Percentiles rank a stretch among this genome's conserved stretches.
Conservation (phyloP, 768 basidiomycete species). For the Heimioporus sp. region DNA sequence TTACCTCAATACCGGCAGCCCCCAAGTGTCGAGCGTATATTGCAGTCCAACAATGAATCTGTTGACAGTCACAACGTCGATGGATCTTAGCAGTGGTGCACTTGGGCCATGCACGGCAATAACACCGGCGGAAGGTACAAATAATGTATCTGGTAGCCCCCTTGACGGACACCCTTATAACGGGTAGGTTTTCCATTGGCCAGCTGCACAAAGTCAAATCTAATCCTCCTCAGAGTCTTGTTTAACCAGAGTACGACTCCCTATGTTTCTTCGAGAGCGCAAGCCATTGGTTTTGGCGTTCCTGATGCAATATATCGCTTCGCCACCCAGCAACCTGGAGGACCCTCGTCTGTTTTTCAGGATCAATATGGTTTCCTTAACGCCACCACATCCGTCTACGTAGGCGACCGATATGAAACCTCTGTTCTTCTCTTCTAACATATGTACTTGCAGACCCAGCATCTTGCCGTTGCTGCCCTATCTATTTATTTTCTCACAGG, state of each 20-base stretch:
- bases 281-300: slow-evolving; percentile 48
- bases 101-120: slow-evolving; percentile 37
- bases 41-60: slow-evolving; percentile 51
- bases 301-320: slow-evolving; percentile 58
- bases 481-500: slow-evolving; percentile 54
- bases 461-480: slow-evolving; percentile 57
- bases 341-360: slow-evolving; percentile 47
- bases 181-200: slow-evolving; percentile 40
- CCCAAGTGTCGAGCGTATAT: slow-evolving; percentile 51
- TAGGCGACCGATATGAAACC: slow-evolving; percentile 2
- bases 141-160: slow-evolving; percentile 51
- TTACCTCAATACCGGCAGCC: slow-evolving; percentile 38
- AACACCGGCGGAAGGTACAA: slow-evolving; percentile 33
- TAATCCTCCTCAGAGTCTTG: slow-evolving; percentile 35
- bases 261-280: slow-evolving; percentile 52
- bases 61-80: slow-evolving; percentile 42
- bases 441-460: slow-evolving; percentile 47
- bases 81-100: slow-evolving; percentile 42
- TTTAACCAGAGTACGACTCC: slow-evolving; percentile 37
- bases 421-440: neutral
- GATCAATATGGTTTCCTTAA: slow-evolving; percentile 49
- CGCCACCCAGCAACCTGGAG: slow-evolving; percentile 42
- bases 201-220: neutral
- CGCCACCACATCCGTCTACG: slow-evolving; percentile 42
- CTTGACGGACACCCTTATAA: slow-evolving; percentile 54